Base-by-base conservation (phyloP, 352 stramenopile genomes). In the Thalassiosira delicatula region DNA sequence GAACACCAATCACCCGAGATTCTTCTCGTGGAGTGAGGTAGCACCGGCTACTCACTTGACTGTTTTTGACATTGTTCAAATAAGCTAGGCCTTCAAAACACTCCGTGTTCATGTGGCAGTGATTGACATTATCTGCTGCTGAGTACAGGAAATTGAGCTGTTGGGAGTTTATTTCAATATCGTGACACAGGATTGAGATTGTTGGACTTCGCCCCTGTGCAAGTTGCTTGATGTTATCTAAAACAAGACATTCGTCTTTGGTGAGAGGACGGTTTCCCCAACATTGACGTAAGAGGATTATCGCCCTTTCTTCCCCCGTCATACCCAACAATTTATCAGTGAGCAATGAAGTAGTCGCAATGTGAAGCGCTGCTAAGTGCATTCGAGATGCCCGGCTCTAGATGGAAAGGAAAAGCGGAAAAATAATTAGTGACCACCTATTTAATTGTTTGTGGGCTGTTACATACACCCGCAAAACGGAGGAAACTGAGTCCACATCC, bases 161-260 rank as follows among this genome's bases (percentile, higher is more conserved):
- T 11, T 75, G 33, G 7, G 79, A 77, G 33, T 60, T 68, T 27
- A 75, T 75, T 65, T 54, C 29, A 63, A 83, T 71, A 35, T 84
- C 68, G 25, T 78, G 33, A 63, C 74, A 84, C 23, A 87, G 49
- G 17, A 87, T 21, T 14, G 75, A 81, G 0, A 87, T 5, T 62
- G 75, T 73, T 53, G 80, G 68, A 70, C 17, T 71, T 56, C 21
- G 9, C 44, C 80, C 80, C 42, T 57, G 35, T 35, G 71, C 17
- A 67, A 87, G 65, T 49, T 63, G 5, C 57, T 62, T 81, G 14
- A 87, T 70, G 72, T 87, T 87, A 25, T 87, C 44, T 23, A 87
- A 44, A 7, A 53, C 44, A 33, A 62, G 46, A 17, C 23, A 67
- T 54, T 83, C 69, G 40, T 72, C 42, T n/a, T 49, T 59, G 14